Conservation (phyloP, 768 basidiomycete genomes). For the Pleurotus djamor region DNA sequence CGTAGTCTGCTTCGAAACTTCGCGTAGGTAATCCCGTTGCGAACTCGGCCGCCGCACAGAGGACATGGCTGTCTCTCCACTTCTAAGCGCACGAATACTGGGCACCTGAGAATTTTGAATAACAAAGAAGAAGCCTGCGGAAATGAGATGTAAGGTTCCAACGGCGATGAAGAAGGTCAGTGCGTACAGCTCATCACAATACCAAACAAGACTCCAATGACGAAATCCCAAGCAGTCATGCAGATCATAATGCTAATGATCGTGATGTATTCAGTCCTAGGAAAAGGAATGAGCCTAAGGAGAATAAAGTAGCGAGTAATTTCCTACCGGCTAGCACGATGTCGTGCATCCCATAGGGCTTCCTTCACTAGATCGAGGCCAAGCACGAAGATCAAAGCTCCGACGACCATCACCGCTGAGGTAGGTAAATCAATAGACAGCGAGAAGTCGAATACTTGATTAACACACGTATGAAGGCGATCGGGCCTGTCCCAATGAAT, state of each 20-base stretch:
- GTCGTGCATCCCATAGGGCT: slow-evolving; percentile 93
- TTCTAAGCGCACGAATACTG: slow-evolving; percentile 82
- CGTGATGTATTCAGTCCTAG: slow-evolving; percentile 76
- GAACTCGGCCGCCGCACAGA: slow-evolving; percentile 87
- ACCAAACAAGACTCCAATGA: slow-evolving; percentile 89
- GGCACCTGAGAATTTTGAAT: slow-evolving; percentile 85
- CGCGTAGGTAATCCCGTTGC: slow-evolving; percentile 88
- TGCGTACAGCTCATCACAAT: slow-evolving; percentile 86
- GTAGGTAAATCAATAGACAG: neutral
- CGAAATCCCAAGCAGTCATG: slow-evolving; percentile 96
- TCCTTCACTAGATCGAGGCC: slow-evolving; percentile 95
- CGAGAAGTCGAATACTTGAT: neutral
- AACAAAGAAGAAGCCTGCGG: slow-evolving; percentile 90
- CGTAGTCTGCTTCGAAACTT: slow-evolving; percentile 89
- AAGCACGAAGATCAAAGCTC: slow-evolving; percentile 89
- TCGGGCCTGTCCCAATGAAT: slow-evolving; percentile 82
- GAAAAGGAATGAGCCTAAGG: slow-evolving; percentile 8
- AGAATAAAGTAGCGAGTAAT: neutral
- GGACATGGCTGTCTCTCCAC: slow-evolving; percentile 82
- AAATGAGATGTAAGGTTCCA: neutral
- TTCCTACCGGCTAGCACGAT: slow-evolving; percentile 74
- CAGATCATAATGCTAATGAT: slow-evolving; percentile 84
- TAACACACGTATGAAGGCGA: slow-evolving; percentile 85
- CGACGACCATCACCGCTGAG: slow-evolving; percentile 87
- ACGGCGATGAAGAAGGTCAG: slow-evolving; percentile 7